Conservation (phyloP, 768 basidiomycete species). For the Coprinopsis cinerea region DNA sequence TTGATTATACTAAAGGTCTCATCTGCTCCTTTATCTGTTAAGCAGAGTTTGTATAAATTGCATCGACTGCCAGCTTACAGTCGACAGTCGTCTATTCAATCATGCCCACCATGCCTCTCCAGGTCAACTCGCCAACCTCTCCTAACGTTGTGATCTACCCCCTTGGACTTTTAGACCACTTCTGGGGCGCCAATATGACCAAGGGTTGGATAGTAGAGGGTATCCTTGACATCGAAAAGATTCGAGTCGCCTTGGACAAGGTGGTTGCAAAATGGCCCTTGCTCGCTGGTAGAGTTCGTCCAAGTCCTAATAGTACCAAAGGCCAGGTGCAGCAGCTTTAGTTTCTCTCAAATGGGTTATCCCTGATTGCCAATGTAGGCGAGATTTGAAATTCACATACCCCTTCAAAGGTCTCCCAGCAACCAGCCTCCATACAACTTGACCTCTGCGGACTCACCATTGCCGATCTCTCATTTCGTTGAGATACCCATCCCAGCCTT, state of each 20-base stretch:
- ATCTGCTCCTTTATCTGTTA: too few relatives aligned
- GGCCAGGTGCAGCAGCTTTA: neutral
- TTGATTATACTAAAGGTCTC: too few relatives aligned
- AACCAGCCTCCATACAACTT: conserved; percentile 30
- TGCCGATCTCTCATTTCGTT: conserved; percentile 32
- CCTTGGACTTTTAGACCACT: neutral
- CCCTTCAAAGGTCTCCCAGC: conserved; percentile 25
- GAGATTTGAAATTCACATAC: conserved; percentile 28
- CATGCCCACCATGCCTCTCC: too few relatives aligned
- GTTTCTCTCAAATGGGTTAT: neutral
- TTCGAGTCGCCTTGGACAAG: conserved; percentile 24
- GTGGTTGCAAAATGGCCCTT: conserved; percentile 25
- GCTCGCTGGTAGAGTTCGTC: conserved; percentile 20
- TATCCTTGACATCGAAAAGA: conserved; percentile 25
- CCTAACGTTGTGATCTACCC: neutral
- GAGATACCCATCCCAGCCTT: conserved; percentile 26
- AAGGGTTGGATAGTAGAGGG: conserved; percentile 33
- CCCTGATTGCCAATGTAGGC: conserved; percentile 20
- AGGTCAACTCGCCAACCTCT: too few relatives aligned
- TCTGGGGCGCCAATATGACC: neutral
- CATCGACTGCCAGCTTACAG: too few relatives aligned
- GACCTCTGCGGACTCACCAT: conserved; percentile 26
- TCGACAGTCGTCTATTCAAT: too few relatives aligned
- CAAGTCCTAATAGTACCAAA: neutral
- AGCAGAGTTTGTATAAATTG: too few relatives aligned